Evolutionary conservation across 2,329 filamentous ascomycete genomes (phyloP), one percentile per base, ranked within the genome.

Genomic region (Penicillium sp.): DNA sequence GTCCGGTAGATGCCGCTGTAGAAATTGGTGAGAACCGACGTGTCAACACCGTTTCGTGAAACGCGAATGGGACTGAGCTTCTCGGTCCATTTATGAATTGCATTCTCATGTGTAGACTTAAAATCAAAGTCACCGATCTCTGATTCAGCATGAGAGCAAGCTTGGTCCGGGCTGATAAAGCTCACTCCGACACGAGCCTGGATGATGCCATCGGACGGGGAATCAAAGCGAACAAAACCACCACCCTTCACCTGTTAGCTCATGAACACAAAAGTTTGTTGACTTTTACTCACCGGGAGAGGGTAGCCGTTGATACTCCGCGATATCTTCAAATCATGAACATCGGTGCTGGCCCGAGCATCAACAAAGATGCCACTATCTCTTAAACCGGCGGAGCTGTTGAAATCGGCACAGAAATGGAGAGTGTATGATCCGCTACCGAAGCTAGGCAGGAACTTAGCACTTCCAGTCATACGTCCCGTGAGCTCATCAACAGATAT

Each of bases 91-190:
- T 78, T 77, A 7, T 78, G 72, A 19, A 82, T 77, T 0, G 88
- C 88, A 9, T 79, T 77, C 1, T 71, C 67, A 4, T 77, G 78
- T 1, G 84, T 79, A 3, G 68, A 68, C 0, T 84, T 75, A 59
- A 91, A 90, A 65, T 88, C 81, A 51, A 85, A 89, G 14, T 81
- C 74, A 0, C 87, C 84, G 3, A 91, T 88, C 66, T 92, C 89
- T 0, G 67, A 72, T 69, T 90, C 87, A 0, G 87, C 88, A 67
- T 87, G 88, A 1, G 78, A 70, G 63, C 89, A 92, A 1, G 89
- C 89, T 69, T 87, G 82, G 1, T 82, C 78, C 2, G 77, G 74
- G 68, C 86, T 88, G 67, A 91, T 85, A 71, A 90, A 88, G 63
- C 88, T 91, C 10, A 89, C 72, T 0, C 87, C 88, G 8, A 89